These are phyloP conservation scores for Hypoxylon cercidicola DNA, from an alignment of 495 filamentous ascomycete genomes.

Conservation along the genomic window DNA sequence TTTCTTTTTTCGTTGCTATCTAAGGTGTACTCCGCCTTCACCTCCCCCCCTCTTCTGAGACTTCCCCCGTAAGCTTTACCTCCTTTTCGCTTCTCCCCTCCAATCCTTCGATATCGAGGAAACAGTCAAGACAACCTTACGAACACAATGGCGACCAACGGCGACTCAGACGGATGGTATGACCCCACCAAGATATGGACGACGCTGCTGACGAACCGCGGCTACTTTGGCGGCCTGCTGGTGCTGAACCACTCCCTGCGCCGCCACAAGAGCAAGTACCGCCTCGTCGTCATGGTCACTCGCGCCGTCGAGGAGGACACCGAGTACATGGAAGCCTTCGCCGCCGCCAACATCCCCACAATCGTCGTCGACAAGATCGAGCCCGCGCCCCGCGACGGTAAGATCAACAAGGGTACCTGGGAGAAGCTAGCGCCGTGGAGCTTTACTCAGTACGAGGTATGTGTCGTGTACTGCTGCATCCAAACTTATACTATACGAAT, in stretches of 20 bases:
- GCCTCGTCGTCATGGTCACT: conserved; percentile 55
- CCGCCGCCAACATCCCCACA: conserved; percentile 51
- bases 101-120: neutral
- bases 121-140: neutral
- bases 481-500: neutral
- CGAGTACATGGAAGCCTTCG: conserved; percentile 54
- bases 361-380: conserved; percentile 54
- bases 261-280: conserved; percentile 48
- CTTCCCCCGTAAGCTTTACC: neutral
- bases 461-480: neutral
- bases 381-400: conserved; percentile 50
- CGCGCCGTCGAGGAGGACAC: conserved; percentile 51
- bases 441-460: conserved; percentile 54
- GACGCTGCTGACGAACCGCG: conserved; percentile 52
- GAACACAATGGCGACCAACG: conserved; percentile 34
- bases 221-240: conserved; percentile 51
- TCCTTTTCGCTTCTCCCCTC: neutral
- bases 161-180: conserved; percentile 29
- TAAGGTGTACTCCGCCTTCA: neutral
- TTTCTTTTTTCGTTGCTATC: neutral
- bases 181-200: conserved; percentile 55
- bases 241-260: conserved; percentile 53
- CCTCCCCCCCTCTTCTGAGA: neutral
- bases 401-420: conserved; percentile 54
- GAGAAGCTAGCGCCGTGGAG: conserved; percentile 56